Conservation (phyloP, 2,329 filamentous ascomycete species). For the Metarhizium sp. region DNA sequence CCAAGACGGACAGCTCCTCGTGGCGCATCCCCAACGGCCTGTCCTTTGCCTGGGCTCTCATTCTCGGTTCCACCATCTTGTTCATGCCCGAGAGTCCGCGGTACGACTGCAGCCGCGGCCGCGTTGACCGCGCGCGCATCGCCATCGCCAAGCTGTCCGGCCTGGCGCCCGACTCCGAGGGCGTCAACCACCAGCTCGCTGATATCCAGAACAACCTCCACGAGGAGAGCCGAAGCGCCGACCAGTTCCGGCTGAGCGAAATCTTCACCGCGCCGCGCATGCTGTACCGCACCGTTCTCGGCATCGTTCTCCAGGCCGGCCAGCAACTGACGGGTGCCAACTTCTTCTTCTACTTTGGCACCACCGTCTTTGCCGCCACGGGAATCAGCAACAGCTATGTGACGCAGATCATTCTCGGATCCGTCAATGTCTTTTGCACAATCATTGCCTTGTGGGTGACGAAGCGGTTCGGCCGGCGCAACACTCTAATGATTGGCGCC, state of each 20-base stretch:
- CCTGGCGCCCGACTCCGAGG: conserved; percentile 25
- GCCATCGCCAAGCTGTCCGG: conserved; percentile 39
- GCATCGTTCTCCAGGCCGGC: conserved; percentile 52
- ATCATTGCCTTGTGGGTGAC: conserved; percentile 57
- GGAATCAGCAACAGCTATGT: conserved; percentile 57
- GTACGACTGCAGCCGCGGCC: conserved; percentile 37
- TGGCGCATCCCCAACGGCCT: conserved; percentile 56
- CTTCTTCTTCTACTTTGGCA: conserved; percentile 60
- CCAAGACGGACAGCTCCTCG: conserved; percentile 33
- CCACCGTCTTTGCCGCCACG: conserved; percentile 55
- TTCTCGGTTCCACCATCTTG: conserved; percentile 40
- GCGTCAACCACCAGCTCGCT: conserved; percentile 37
- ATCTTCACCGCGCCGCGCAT: conserved; percentile 61
- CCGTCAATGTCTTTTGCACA: conserved; percentile 59
- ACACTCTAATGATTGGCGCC: conserved; percentile 52
- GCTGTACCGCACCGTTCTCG: conserved; percentile 53
- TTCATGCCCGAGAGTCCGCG: conserved; percentile 47
- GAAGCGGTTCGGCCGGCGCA: conserved; percentile 54
- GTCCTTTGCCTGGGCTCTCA: conserved; percentile 45
- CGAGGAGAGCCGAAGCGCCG: conserved; percentile 33
- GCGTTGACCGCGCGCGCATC: conserved; percentile 35
- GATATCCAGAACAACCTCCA: conserved; percentile 43
- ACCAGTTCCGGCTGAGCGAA: conserved; percentile 43
- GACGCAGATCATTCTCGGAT: conserved; percentile 58
- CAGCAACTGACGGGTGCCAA: conserved; percentile 62